Percentiles rank a stretch among this genome's conserved stretches.
These are phyloP conservation scores for Crithidia sp. DNA, from an alignment of 208 protist species.

Conservation along the genomic window DNA sequence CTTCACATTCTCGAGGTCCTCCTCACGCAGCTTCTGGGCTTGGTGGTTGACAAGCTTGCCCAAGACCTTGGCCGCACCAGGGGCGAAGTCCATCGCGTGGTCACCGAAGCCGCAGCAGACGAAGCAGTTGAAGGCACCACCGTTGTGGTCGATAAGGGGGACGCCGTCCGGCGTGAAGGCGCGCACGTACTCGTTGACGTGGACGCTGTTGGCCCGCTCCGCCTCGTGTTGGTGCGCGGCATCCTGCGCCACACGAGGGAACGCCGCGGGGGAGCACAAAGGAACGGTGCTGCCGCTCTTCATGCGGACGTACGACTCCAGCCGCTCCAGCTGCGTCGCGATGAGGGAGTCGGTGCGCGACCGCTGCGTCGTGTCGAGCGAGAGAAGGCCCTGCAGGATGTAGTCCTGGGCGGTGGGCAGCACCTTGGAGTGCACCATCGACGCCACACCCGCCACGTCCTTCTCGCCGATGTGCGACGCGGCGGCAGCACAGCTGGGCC, in stretches of 20 bases:
- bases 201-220: constrained; percentile 3
- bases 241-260: too few relatives aligned
- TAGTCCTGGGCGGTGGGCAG: constrained; percentile 21
- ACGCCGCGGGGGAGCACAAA: constrained; percentile 6
- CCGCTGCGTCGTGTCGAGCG: constrained; percentile 49
- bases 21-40: constrained; percentile 53
- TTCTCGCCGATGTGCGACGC: neutral
- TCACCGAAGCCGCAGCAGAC: constrained; percentile 89
- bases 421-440: constrained; percentile 15
- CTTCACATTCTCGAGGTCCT: constrained; percentile 45
- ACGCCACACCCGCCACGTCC: neutral
- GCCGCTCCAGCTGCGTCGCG: constrained; percentile 33
- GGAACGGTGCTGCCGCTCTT: constrained; percentile 53
- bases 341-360: constrained; percentile 17
- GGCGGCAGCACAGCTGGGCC: constrained; percentile 1
- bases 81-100: constrained; percentile 79
- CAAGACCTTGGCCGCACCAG: constrained; percentile 73
- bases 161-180: constrained; percentile 85
- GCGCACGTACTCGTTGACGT: constrained; percentile 55
- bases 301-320: constrained; percentile 68
- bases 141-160: constrained; percentile 73
- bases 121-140: constrained; percentile 82
- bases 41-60: constrained; percentile 75
- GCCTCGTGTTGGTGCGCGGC: neutral
- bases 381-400: constrained; percentile 60